These are phyloP conservation scores for Quercus lobata DNA, from an alignment of 331 rosid species.

Conservation along the genomic window DNA sequence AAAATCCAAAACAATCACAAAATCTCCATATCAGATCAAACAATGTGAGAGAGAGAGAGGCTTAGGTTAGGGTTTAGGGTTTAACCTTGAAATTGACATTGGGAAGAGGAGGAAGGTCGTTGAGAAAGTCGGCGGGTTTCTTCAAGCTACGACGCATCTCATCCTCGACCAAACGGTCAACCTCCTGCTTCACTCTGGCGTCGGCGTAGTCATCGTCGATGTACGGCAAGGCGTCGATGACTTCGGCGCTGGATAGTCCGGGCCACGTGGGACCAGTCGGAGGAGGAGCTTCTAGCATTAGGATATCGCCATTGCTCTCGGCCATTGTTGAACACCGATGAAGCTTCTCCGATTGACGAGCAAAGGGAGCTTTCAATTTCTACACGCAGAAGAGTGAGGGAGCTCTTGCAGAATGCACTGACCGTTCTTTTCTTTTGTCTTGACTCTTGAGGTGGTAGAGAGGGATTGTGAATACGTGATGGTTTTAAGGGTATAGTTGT, in stretches of 20 bases:
- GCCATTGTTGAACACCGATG: constrained; percentile 37
- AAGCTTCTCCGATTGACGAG: too few species aligned
- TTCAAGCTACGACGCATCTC: constrained; percentile 93
- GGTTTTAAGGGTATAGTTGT: not conserved
- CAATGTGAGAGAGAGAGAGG: not conserved
- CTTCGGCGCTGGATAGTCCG: constrained; percentile 51
- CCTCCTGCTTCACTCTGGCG: constrained; percentile 72
- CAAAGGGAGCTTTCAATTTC: too few species aligned
- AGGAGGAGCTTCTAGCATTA: constrained; percentile 86
- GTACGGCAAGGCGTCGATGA: constrained; percentile 91
- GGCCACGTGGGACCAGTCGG: constrained; percentile 40
- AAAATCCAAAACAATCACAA: too few species aligned
- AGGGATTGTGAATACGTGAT: not conserved
- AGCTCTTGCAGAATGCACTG: too few species aligned
- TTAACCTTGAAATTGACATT: constrained; percentile 58
- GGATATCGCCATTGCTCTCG: constrained; percentile 39
- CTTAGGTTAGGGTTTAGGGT: not conserved
- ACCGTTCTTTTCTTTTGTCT: too few species aligned
- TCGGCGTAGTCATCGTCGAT: constrained; percentile 84
- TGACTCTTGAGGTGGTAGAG: too few species aligned
- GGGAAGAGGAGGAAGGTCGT: constrained; percentile 82
- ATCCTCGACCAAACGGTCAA: constrained; percentile 84
- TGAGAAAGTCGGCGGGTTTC: constrained; percentile 87
- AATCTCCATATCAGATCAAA: too few species aligned
- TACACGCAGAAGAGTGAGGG: too few species aligned